Base-by-base conservation (phyloP, 371 early-diverging fungal genomes). In the Nematocida sp. region DNA sequence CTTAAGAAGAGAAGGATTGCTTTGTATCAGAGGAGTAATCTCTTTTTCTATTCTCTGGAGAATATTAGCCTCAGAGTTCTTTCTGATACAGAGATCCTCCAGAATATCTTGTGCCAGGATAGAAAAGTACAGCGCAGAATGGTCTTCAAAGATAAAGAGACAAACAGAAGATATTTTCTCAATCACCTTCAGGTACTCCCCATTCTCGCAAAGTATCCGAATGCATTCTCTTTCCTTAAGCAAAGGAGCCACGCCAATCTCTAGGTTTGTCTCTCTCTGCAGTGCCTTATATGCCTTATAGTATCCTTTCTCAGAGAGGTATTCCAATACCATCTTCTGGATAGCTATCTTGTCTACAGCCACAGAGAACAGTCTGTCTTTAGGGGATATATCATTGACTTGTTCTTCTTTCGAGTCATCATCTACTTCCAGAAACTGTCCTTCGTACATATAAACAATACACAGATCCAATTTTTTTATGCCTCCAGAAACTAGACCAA, bases 171-270 rank as follows among this genome's bases (percentile, higher is more conserved):
- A 9, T 35, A 34, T 46, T 11, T 19, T 41, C 31, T 37, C 46
- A 17, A 70, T 23, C 1, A 46, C 61, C 41, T 31, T 9, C 9
- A 60, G 17, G 35, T 60, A 46, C 3, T 51, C 41, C 29, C 74
- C 74, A 17, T 48, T 31, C 17, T 31, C 48, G 15, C 34, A 25
- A 51, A 70, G 27, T n/a, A 29, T 4, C 0, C 61, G 31, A 9
- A 70, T 70, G 32, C 46, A 47, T 25, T 70, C 74, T 51, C 74
- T 32, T 51, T 70, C 74, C 48, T 32, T 32, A 13, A 70, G 51
- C 9, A 70, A 29, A 60, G 74, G 74, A n/a, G 53, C 29, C 0
- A 47, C 25, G 1, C 4, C 0, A 5, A 17, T 13, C 5, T 17
- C 25, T 41, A 41, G 7, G 5, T 21, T 34, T 15, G 25, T 29